phyloP scores from a whole-genome alignment of 345 rosid species.

The Ceriops decandra region DNA sequence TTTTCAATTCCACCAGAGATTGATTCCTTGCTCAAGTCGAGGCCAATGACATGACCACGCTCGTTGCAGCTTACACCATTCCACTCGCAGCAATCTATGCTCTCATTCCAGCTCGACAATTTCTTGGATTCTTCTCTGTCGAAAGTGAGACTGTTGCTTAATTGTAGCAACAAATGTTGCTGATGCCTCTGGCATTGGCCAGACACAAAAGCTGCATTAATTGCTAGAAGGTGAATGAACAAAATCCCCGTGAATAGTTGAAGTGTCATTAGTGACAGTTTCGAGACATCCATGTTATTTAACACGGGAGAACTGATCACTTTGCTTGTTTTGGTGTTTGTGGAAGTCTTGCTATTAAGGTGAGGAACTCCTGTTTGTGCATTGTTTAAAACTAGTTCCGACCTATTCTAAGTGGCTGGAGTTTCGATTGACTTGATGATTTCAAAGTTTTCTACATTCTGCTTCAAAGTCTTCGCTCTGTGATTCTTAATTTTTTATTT shows the following conservation, averaged over 20 bases:
- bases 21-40: background rate
- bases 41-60: slow-evolving; percentile 20
- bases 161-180: slow-evolving; percentile 28
- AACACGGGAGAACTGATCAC: background rate
- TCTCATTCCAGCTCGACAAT: background rate
- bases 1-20: background rate
- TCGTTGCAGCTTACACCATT: slow-evolving; percentile 3
- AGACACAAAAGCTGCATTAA: slow-evolving; percentile 11
- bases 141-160: slow-evolving; percentile 16
- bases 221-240: background rate
- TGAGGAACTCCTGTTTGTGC: too few relatives aligned
- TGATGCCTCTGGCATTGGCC: slow-evolving; percentile 39
- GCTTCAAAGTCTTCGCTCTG: too few relatives aligned
- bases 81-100: background rate
- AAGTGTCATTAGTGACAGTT: slow-evolving; percentile 11
- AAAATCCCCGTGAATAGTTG: slow-evolving; percentile 3
- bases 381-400: too few relatives aligned
- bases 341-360: too few relatives aligned
- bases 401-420: too few relatives aligned
- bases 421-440: too few relatives aligned
- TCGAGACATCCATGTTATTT: background rate
- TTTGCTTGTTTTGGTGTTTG: background rate
- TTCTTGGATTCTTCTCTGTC: background rate
- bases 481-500: too few relatives aligned
- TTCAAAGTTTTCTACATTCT: too few relatives aligned